Evolutionary conservation across 1,284 basidiomycete species (phyloP).

Genomic region (Trametes sp.): DNA sequence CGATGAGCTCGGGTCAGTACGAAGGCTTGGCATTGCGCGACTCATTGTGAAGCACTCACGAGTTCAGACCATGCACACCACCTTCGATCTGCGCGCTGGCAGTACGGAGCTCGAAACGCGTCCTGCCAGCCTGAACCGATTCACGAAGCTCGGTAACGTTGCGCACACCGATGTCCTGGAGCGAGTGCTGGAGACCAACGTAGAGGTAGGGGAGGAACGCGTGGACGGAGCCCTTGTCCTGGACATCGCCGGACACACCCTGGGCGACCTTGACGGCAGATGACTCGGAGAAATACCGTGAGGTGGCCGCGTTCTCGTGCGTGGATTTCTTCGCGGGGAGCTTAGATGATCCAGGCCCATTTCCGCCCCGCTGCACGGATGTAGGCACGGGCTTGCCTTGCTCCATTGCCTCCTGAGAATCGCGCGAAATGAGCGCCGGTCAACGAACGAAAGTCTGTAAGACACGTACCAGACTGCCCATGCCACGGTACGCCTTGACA

Average conservation of each 20-base stretch:
- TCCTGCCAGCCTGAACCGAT: slow-evolving; percentile 69
- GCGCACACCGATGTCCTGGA: slow-evolving; percentile 92
- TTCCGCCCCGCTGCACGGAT: slow-evolving; percentile 42
- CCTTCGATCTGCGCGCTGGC: slow-evolving; percentile 97
- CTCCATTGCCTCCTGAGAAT: slow-evolving; percentile 86
- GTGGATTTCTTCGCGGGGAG: slow-evolving; percentile 55
- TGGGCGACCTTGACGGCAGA: slow-evolving; percentile 97
- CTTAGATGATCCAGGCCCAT: slow-evolving; percentile 51
- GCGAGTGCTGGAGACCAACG: slow-evolving; percentile 93
- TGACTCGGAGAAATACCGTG: slow-evolving; percentile 96
- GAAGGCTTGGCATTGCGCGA: slow-evolving; percentile 22
- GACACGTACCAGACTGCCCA: slow-evolving; percentile 80
- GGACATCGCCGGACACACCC: slow-evolving; percentile 96
- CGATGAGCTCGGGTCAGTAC: slow-evolving; percentile 21
- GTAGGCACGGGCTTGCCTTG: slow-evolving; percentile 65
- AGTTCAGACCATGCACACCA: slow-evolving; percentile 93
- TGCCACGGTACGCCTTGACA: slow-evolving; percentile 98
- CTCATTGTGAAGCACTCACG: slow-evolving; percentile 54
- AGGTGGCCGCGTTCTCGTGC: slow-evolving; percentile 96
- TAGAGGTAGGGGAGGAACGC: slow-evolving; percentile 94
- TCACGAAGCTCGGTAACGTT: slow-evolving; percentile 70
- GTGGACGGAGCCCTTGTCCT: slow-evolving; percentile 95
- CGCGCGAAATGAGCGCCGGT: slow-evolving; percentile 1
- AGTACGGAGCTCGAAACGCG: slow-evolving; percentile 94
- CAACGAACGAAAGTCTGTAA: not conserved